A percentile compares a stretch with the other conserved stretches of the same genome.
Evolutionary conservation across 148 eudicot species (phyloP).

Genomic region (Silene conica): DNA sequence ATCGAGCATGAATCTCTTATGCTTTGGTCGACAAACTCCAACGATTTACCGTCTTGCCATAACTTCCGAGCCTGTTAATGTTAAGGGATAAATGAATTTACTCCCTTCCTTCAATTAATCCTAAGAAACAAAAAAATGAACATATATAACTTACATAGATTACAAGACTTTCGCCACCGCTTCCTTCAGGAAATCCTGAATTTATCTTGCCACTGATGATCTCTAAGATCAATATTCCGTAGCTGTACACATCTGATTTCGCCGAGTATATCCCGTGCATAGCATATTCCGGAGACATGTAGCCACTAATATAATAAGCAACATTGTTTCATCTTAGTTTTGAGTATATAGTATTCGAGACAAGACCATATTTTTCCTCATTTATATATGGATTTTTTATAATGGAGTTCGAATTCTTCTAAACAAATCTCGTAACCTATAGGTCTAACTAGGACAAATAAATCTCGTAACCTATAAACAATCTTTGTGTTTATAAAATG

Average conservation of each 20-base stretch:
- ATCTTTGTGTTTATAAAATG: too few relatives aligned
- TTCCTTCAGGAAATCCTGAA: not conserved
- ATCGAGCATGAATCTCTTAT: constrained; percentile 20
- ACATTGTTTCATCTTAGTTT: too few relatives aligned
- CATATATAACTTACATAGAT: not conserved
- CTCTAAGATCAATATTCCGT: not conserved
- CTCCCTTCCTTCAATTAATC: too few relatives aligned
- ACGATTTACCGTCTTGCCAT: constrained; percentile 25
- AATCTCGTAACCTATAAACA: too few relatives aligned
- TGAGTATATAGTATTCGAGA: too few relatives aligned
- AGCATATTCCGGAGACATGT: not conserved
- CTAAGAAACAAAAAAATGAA: too few relatives aligned
- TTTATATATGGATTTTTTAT: too few relatives aligned
- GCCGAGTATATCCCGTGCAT: not conserved
- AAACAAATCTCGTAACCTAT: too few relatives aligned
- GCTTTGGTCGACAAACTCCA: constrained; percentile 31
- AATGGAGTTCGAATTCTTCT: too few relatives aligned
- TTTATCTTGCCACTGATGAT: not conserved
- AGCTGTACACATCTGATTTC: not conserved
- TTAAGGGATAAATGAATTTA: too few relatives aligned
- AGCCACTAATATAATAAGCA: not conserved
- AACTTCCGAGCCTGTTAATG: constrained; percentile 21
- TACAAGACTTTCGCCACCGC: not conserved
- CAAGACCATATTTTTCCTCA: too few relatives aligned
- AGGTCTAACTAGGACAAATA: too few relatives aligned